phyloP scores from a whole-genome alignment of 2,329 filamentous ascomycete genomes.

The Talaromyces sp. region DNA sequence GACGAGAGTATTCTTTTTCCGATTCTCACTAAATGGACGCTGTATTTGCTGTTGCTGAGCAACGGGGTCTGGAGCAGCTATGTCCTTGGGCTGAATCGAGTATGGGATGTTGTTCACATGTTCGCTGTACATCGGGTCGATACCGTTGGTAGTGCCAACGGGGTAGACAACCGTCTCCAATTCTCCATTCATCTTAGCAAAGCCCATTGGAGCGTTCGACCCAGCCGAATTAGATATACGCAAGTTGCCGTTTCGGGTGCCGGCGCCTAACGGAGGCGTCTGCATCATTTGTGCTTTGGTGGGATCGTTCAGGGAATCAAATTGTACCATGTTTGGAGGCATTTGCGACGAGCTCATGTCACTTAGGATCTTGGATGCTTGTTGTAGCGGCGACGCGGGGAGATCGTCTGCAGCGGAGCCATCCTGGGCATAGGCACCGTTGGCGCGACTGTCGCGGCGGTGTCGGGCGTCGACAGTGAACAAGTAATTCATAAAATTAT shows the following conservation, averaged over 20 bases:
- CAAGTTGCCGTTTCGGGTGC: constrained; percentile 42
- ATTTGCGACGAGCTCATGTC: constrained; percentile 61
- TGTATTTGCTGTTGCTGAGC: constrained; percentile 36
- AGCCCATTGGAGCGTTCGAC: constrained; percentile 52
- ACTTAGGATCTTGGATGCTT: constrained; percentile 62
- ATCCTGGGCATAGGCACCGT: constrained; percentile 36
- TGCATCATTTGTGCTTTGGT: constrained; percentile 55
- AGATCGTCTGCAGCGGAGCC: constrained; percentile 55
- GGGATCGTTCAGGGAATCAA: constrained; percentile 62
- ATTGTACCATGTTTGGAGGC: constrained; percentile 59
- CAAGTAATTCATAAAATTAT: constrained; percentile 66
- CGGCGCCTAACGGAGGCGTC: constrained; percentile 53
- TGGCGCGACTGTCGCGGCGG: constrained; percentile 56
- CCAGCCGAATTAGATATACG: constrained; percentile 42
- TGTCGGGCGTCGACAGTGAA: constrained; percentile 62
- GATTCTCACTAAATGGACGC: constrained; percentile 47
- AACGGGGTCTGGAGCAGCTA: constrained; percentile 39
- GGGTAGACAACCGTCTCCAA: constrained; percentile 79
- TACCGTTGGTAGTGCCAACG: constrained; percentile 83
- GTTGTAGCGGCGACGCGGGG: constrained; percentile 64
- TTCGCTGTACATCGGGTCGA: constrained; percentile 90
- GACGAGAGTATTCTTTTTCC: constrained; percentile 59
- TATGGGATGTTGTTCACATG: constrained; percentile 95
- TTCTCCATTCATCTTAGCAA: constrained; percentile 51
- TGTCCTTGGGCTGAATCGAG: constrained; percentile 64